Percentiles rank a stretch among this genome's conserved stretches.
Evolutionary conservation across 345 rosid genomes (phyloP).

Genomic region (Eucalyptus regnans): DNA sequence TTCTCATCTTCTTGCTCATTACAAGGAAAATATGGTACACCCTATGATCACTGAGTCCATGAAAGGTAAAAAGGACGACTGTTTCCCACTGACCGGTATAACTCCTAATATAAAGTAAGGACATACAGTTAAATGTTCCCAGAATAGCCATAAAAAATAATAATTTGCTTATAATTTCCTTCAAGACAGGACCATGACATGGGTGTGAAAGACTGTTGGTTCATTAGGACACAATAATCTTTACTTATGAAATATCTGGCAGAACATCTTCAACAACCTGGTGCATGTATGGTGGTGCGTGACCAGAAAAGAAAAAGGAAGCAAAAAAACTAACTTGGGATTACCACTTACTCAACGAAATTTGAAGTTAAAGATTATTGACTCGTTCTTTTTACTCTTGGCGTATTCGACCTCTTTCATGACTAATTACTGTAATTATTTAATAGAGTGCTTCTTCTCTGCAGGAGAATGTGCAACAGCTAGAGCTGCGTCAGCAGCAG

Average conservation of each 20-base stretch:
- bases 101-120: not conserved
- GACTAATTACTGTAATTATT: not conserved
- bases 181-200: not conserved
- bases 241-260: not conserved
- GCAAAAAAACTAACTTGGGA: not conserved
- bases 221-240: not conserved
- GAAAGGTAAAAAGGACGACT: not conserved
- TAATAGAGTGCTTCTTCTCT: not conserved
- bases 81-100: not conserved
- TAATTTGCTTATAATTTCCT: not conserved
- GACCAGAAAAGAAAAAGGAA: not conserved
- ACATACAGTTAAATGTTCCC: not conserved
- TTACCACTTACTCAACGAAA: not conserved
- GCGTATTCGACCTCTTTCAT: not conserved
- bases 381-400: not conserved
- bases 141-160: not conserved
- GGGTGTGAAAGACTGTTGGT: not conserved
- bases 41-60: not conserved
- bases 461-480: constrained; percentile 93
- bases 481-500: constrained; percentile 80
- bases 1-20: not conserved
- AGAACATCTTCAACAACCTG: not conserved
- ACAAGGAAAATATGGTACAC: not conserved
- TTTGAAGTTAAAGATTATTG: not conserved
- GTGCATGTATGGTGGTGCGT: not conserved